Evolutionary conservation across 441 rosid species (phyloP).

Genomic region (Sinapis alba): DNA sequence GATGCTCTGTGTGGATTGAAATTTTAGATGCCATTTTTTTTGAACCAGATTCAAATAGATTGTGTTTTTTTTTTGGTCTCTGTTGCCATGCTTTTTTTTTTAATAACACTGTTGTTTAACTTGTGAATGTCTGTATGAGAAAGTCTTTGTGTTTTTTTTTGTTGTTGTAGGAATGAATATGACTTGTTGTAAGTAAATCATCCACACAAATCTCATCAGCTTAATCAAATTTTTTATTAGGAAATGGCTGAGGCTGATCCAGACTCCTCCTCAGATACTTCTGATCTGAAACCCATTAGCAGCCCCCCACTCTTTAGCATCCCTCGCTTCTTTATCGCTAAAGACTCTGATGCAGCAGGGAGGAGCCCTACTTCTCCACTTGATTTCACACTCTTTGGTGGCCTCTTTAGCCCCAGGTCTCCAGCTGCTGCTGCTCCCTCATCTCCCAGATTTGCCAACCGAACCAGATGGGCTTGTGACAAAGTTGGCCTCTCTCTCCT

Average conservation of each 20-base stretch:
- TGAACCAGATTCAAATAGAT: background rate
- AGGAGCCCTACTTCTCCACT: slow-evolving; percentile 62
- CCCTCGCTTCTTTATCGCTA: slow-evolving; percentile 39
- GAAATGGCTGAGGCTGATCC: slow-evolving; percentile 34
- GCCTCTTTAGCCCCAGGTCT: slow-evolving; percentile 46
- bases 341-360: slow-evolving; percentile 37
- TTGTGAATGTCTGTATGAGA: background rate
- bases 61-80: background rate
- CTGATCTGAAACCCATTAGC: slow-evolving; percentile 33
- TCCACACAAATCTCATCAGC: background rate
- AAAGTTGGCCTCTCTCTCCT: slow-evolving; percentile 67
- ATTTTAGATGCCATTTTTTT: background rate
- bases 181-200: background rate
- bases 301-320: slow-evolving; percentile 32
- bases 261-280: slow-evolving; percentile 18
- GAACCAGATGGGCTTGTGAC: slow-evolving; percentile 45
- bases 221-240: background rate
- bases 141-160: background rate
- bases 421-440: slow-evolving; percentile 29
- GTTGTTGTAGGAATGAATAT: slow-evolving; percentile 20
- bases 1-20: background rate
- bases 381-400: slow-evolving; percentile 50
- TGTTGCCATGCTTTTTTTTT: background rate
- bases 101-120: background rate
- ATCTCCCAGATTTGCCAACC: slow-evolving; percentile 30